A percentile compares a stretch with the other conserved stretches of the same genome.
Evolutionary conservation across 139 green algal genomes (phyloP).

Genomic region (Asterochloris sp.): DNA sequence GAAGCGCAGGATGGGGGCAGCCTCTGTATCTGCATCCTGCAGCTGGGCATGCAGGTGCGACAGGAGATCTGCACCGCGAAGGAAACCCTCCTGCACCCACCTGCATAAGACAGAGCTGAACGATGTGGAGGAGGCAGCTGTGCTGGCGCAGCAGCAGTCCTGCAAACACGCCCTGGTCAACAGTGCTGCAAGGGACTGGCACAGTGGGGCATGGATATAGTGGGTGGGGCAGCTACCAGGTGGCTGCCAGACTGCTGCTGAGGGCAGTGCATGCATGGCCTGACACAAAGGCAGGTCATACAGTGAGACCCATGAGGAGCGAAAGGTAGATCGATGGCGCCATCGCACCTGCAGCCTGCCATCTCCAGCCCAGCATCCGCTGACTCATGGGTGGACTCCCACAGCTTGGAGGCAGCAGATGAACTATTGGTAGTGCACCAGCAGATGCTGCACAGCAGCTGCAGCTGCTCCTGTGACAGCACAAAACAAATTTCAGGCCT

Average conservation of each 20-base stretch:
- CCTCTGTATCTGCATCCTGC: background rate
- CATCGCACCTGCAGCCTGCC: too few relatives aligned
- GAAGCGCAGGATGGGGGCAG: constrained; percentile 3
- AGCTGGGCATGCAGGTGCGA: constrained; percentile 10
- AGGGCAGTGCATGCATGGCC: too few relatives aligned
- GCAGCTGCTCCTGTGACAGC: background rate
- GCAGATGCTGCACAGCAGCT: background rate
- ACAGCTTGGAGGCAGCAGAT: background rate
- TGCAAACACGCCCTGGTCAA: background rate
- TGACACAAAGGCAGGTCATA: too few relatives aligned
- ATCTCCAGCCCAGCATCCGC: too few relatives aligned
- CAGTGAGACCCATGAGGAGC: too few relatives aligned
- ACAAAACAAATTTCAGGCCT: background rate
- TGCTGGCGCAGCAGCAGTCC: background rate
- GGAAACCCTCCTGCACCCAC: background rate
- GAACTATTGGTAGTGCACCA: too few relatives aligned
- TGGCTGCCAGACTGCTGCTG: background rate
- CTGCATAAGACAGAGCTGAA: background rate
- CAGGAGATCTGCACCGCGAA: constrained; percentile 8
- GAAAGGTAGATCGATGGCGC: too few relatives aligned
- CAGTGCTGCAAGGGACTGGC: background rate
- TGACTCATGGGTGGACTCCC: too few relatives aligned
- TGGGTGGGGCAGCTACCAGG: too few relatives aligned
- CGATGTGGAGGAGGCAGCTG: background rate
- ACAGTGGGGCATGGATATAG: background rate